phyloP scores from a whole-genome alignment of 345 rosid genomes.

The Melaleuca alternifolia region DNA sequence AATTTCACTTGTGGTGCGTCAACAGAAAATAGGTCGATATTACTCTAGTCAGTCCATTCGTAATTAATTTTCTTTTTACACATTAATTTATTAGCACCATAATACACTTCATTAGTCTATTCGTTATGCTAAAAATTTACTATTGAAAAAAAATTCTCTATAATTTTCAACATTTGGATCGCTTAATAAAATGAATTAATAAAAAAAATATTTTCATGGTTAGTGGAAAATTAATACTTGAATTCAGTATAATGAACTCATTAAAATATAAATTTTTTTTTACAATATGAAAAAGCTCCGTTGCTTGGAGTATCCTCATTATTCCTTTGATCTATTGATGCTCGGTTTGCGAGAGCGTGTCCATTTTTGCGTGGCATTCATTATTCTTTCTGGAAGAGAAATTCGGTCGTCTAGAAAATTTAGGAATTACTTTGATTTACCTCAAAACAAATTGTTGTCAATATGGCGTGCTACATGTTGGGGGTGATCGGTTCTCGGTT shows the following conservation, averaged over 20 bases:
- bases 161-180: rapidly evolving
- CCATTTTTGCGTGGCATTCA: background rate
- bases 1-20: no score
- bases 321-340: background rate
- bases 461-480: background rate
- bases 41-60: no score
- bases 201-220: background rate
- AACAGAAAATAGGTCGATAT: no score
- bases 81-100: background rate
- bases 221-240: background rate
- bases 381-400: background rate
- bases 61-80: no score
- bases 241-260: background rate
- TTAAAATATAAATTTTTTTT: no score
- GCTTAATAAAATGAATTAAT: background rate
- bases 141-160: no score
- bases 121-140: rapidly evolving
- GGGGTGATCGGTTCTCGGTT: no score
- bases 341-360: background rate
- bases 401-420: background rate
- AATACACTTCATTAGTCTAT: background rate
- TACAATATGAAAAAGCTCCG: background rate
- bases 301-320: background rate
- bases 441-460: background rate
- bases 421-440: background rate